These are phyloP conservation scores for Botrytis byssoidea DNA, from an alignment of 2,329 filamentous ascomycete species.

Conservation along the genomic window DNA sequence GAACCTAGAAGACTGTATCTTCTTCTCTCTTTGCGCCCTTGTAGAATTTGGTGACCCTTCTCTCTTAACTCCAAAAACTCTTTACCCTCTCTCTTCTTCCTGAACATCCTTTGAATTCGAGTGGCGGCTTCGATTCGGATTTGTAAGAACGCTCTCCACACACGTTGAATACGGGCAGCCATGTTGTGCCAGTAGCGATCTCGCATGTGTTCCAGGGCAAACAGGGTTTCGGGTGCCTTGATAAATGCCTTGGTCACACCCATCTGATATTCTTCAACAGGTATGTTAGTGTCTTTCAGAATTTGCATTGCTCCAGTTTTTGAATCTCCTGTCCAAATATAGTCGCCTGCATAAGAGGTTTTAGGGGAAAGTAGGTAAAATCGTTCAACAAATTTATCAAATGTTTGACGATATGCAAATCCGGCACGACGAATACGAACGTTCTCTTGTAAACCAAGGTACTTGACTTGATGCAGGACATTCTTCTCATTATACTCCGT, in stretches of 20 bases:
- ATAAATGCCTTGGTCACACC: conserved; percentile 97
- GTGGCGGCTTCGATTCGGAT: conserved; percentile 92
- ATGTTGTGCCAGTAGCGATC: conserved; percentile 99
- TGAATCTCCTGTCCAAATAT: conserved; percentile 88
- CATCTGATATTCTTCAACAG: conserved; percentile 93
- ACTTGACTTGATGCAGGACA: conserved; percentile 97
- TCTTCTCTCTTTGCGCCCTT: conserved; percentile 84
- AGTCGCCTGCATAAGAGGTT: conserved; percentile 94
- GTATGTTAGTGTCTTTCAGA: conserved; percentile 93
- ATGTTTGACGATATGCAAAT: conserved; percentile 94
- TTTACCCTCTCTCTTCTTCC: conserved; percentile 85
- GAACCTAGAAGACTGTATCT: conserved; percentile 90
- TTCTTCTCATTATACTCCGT: conserved; percentile 89
- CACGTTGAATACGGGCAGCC: conserved; percentile 94
- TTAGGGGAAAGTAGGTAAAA: conserved; percentile 95
- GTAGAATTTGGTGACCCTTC: conserved; percentile 78
- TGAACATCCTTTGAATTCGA: conserved; percentile 92
- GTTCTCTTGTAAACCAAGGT: conserved; percentile 98
- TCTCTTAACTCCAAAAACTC: conserved; percentile 88
- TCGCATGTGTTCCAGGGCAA: conserved; percentile 95
- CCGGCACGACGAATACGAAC: conserved; percentile 94
- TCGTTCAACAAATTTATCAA: conserved; percentile 96
- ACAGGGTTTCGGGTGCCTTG: conserved; percentile 95
- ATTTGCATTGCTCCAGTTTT: conserved; percentile 89
- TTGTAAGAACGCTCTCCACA: conserved; percentile 93